Percentiles rank a stretch among this genome's conserved stretches.
phyloP scores from a whole-genome alignment of 495 filamentous ascomycete species.

The Xylaria scruposa region DNA sequence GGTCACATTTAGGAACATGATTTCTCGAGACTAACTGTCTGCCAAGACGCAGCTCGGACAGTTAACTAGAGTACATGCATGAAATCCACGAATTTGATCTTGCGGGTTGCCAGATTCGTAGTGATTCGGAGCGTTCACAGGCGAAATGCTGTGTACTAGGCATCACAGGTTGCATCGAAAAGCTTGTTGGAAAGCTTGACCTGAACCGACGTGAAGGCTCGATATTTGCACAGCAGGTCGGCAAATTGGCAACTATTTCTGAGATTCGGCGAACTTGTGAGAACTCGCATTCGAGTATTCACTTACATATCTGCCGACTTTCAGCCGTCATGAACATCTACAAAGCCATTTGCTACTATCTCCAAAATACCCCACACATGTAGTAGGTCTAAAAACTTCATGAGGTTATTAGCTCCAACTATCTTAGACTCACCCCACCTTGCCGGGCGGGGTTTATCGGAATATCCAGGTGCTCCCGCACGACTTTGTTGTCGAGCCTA shows the following conservation, averaged over 20 bases:
- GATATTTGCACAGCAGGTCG: neutral
- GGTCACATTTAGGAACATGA: neutral
- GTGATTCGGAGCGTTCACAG: conserved; percentile 25
- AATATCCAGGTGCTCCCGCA: neutral
- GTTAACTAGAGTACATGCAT: conserved; percentile 12
- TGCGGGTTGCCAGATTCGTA: conserved; percentile 20
- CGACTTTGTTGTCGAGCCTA: conserved; percentile 16
- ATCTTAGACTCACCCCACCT: conserved; percentile 19
- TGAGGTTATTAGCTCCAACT: conserved; percentile 17
- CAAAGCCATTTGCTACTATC: neutral
- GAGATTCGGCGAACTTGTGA: neutral
- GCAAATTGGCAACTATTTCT: neutral
- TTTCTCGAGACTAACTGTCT: neutral
- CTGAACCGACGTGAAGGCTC: neutral
- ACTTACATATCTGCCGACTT: conserved; percentile 5
- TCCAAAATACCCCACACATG: conserved; percentile 6
- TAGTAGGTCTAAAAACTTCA: conserved; percentile 2
- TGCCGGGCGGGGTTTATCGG: conserved; percentile 1
- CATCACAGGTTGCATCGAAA: conserved; percentile 8
- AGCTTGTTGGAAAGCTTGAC: conserved; percentile 27
- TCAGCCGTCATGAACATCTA: neutral
- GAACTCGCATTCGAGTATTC: neutral
- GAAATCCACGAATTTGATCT: conserved; percentile 11
- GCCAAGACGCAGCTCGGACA: neutral
- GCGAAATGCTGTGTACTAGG: conserved; percentile 27